Base-by-base conservation (phyloP, 345 rosid genomes). In the Clausena lansium region DNA sequence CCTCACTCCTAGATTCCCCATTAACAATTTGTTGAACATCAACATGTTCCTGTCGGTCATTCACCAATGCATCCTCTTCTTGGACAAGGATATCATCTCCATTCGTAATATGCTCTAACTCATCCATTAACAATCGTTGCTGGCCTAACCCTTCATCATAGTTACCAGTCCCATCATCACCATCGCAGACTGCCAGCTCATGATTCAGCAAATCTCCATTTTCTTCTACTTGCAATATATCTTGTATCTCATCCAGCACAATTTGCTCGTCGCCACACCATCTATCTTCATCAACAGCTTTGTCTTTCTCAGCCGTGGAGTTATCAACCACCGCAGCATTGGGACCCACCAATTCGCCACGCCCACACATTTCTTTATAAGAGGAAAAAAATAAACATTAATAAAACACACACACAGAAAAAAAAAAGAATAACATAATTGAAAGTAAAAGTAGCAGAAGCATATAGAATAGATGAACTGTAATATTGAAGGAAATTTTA, bases 71-170 rank as follows among this genome's bases (percentile, higher is more conserved):
- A 78, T 36, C 84, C 38, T 76, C 68, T 24, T 84, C 85, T 24
- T 58, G 78, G 76, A 71, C 79, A 78, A 38, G 33, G 33, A 82
- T 85, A 55, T 50, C 71, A 50, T 73, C 84, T 71, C 79, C 92
- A 32, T 85, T 81, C 41, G 89, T 71, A 66, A 86, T 72, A 66
- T 81, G 78, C 76, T 89, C 85, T 70, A 91, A 76, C 47, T 89
- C 94, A 71, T 87, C 82, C 71, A 91, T 83, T 64, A 91, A 45
- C 50, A 81, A 79, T 11, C 82, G 87, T 17, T 82, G 80, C 41
- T 27, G 47, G 60, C 73, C 82, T 70, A 76, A 35, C 52, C 76
- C 81, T 50, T 72, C 41, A 81, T 83, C 90, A 47, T 61, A 83
- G 20, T 76, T 81, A 54, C 81, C 75, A 39, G 71, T 83, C 71